Conservation (phyloP, 441 rosid genomes). For the Omphalea diandra region DNA sequence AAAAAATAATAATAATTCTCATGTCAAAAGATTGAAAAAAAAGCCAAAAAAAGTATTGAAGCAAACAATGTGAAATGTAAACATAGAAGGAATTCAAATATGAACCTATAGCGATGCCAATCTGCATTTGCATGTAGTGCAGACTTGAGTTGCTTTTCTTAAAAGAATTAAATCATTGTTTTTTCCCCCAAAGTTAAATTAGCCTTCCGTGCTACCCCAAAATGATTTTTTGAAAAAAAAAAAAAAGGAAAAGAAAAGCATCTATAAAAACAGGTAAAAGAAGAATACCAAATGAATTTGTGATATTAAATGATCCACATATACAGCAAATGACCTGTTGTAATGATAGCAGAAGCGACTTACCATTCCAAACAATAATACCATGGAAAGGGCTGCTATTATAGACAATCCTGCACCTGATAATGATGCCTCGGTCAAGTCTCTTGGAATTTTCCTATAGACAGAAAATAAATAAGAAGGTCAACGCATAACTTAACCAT, state of each 20-base stretch:
- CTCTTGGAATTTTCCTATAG: constrained; percentile 96
- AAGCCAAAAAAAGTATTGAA: background rate
- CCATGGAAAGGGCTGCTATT: constrained; percentile 77
- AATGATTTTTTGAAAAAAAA: too few species aligned
- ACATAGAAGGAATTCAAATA: background rate
- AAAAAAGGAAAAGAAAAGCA: too few species aligned
- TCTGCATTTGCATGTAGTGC: background rate
- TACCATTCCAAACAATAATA: constrained; percentile 99
- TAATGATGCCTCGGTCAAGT: constrained; percentile 95
- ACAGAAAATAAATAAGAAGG: constrained; percentile 20
- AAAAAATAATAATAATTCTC: background rate
- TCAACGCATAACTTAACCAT: too few species aligned
- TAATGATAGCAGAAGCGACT: constrained; percentile 2
- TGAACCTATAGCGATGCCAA: background rate
- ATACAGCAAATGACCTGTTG: background rate
- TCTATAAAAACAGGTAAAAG: background rate
- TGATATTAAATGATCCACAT: constrained; percentile 3
- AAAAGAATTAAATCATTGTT: too few species aligned
- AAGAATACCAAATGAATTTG: background rate
- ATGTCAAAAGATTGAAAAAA: background rate
- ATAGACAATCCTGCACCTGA: constrained; percentile 98
- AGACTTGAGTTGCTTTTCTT: background rate
- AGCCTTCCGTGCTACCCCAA: too few species aligned
- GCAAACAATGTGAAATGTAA: background rate
- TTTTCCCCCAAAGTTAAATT: too few species aligned